Base-by-base conservation (phyloP, 345 rosid genomes). In the Acer negundo region DNA sequence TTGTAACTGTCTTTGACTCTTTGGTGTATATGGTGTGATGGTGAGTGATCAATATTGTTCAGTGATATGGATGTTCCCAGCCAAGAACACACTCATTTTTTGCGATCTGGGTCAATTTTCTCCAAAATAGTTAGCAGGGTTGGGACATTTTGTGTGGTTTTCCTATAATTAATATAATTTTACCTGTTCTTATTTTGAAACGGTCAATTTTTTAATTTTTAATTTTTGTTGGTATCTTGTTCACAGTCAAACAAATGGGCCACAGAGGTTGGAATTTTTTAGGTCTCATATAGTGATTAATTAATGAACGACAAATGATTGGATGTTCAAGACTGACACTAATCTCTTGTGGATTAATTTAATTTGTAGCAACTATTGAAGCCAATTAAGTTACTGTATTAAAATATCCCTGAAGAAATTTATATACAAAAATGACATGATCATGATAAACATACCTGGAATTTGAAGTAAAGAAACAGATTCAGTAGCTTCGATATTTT, bases 381-480 rank as follows among this genome's bases (percentile, higher is more conserved):
- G 55, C 19, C 55, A 2, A 49, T 35, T 35, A 35, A 35, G 38
- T 35, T 35, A 35, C 38, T 35, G 44, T 15, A n/a, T 16, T 16
- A 3, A 0, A 2, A 42, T 26, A 10, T 4, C 2, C 1, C 12
- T 12, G 20, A 68, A 47, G 2, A 0, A 46, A 47, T 22, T 24
- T 1, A 23, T 69, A 24, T 2, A 23, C 40, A 47, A 23, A 13
- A 49, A 13, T 7, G 23, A 47, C 15, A 28, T 16, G 46, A 56
- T 26, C 42, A 24, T 35, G 38, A 35, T 35, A 35, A 35, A 70
- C 28, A 44, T 77, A 84, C 93, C 93, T 82, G 82, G 81, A 78
- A 84, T 46, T 73, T 71, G 84, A 77, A 91, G 90, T 74, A 88
- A 84, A 67, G 81, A 83, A 58, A 79, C 74, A 35, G 88, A 83